A percentile compares a stretch with the other conserved stretches of the same genome.
Conservation (phyloP, 208 protist genomes). For the Entamoeba invadens region DNA sequence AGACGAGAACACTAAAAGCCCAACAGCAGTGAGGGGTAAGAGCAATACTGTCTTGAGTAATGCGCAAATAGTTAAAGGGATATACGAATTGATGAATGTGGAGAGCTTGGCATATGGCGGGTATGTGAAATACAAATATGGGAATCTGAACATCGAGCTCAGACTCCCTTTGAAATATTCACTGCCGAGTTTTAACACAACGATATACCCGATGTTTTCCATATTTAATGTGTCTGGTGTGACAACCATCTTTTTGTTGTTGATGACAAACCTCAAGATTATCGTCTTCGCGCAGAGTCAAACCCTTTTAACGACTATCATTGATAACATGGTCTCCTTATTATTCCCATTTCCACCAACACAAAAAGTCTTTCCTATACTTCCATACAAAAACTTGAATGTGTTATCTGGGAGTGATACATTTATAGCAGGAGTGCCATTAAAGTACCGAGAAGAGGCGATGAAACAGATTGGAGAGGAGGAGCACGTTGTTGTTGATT, state of each 20-base stretch:
- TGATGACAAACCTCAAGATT: background rate
- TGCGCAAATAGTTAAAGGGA: background rate
- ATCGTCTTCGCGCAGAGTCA: background rate
- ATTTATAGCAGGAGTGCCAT: background rate
- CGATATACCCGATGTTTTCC: background rate
- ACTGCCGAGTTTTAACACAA: background rate
- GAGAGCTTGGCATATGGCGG: background rate
- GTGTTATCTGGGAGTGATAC: background rate
- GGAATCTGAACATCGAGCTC: background rate
- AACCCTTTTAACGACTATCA: background rate
- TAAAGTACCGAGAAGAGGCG: background rate
- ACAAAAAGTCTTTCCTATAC: background rate
- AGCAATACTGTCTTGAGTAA: background rate
- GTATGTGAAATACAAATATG: background rate
- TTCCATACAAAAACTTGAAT: background rate
- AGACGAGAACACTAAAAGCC: background rate
- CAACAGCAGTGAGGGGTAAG: background rate
- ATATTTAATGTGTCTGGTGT: background rate
- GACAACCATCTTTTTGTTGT: background rate
- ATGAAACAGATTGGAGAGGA: background rate
- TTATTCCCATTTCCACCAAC: background rate
- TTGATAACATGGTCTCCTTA: background rate
- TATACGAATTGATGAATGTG: background rate
- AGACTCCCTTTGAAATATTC: background rate
- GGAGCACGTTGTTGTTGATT: background rate